These are phyloP conservation scores for Jatropha podagrica DNA, from an alignment of 441 rosid species.

Conservation along the genomic window DNA sequence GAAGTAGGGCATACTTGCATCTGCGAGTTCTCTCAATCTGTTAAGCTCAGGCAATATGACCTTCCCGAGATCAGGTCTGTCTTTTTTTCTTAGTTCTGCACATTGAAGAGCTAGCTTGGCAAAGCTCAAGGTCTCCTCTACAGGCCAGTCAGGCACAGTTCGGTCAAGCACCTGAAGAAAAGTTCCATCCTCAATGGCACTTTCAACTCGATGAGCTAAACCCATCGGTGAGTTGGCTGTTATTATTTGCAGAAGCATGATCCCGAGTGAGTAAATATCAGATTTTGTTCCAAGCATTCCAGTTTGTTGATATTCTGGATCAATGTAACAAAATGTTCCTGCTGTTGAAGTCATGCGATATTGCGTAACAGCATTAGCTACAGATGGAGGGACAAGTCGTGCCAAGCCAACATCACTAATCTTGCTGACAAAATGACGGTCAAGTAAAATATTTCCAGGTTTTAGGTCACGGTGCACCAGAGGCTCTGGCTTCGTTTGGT, in stretches of 20 bases:
- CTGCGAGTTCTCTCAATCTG: slow-evolving; percentile 57
- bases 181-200: slow-evolving; percentile 57
- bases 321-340: slow-evolving; percentile 89
- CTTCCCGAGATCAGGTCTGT: slow-evolving; percentile 76
- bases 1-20: slow-evolving; percentile 40
- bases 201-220: slow-evolving; percentile 59
- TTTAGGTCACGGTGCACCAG: slow-evolving; percentile 87
- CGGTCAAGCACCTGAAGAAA: slow-evolving; percentile 56
- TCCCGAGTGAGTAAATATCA: slow-evolving; percentile 75
- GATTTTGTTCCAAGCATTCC: slow-evolving; percentile 86
- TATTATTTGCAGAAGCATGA: slow-evolving; percentile 75
- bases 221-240: slow-evolving; percentile 92
- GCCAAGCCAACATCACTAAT: slow-evolving; percentile 87
- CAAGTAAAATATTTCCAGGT: slow-evolving; percentile 86
- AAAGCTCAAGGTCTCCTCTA: slow-evolving; percentile 49
- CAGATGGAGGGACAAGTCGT: slow-evolving; percentile 82
- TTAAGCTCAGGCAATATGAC: slow-evolving; percentile 70
- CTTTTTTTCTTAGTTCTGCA: slow-evolving; percentile 71
- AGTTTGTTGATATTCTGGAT: slow-evolving; percentile 91
- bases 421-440: slow-evolving; percentile 80
- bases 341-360: slow-evolving; percentile 86
- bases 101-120: slow-evolving; percentile 70
- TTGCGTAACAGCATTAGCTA: slow-evolving; percentile 63
- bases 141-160: slow-evolving; percentile 69
- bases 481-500: slow-evolving; percentile 92